A percentile compares a stretch with the other conserved stretches of the same genome.
phyloP scores from a whole-genome alignment of 2,329 filamentous ascomycete genomes.

The Moelleriella libera region DNA sequence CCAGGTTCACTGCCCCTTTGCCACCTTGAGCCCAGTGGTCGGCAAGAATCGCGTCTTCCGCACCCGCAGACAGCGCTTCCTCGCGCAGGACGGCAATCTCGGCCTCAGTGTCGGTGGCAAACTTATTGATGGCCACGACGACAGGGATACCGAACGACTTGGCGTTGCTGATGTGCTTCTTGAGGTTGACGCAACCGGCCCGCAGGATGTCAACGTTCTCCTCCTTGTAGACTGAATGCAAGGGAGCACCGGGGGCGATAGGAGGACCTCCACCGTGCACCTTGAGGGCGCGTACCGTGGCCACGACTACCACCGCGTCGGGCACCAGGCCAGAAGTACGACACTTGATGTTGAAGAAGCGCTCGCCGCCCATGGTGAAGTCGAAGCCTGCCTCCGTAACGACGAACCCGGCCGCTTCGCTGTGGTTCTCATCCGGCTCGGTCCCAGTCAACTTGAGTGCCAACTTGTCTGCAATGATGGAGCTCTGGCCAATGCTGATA shows the following conservation, averaged over 20 bases:
- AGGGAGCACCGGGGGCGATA: conserved; percentile 71
- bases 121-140: conserved; percentile 94
- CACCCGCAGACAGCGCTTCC: conserved; percentile 81
- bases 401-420: conserved; percentile 76
- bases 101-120: conserved; percentile 83
- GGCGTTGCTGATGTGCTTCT: conserved; percentile 89
- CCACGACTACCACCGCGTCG: conserved; percentile 88
- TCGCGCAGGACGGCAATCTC: conserved; percentile 83
- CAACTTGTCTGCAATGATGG: conserved; percentile 86
- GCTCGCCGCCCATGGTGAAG: conserved; percentile 98
- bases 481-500: conserved; percentile 94
- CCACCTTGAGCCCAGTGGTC: conserved; percentile 98
- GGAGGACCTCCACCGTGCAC: conserved; percentile 94
- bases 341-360: conserved; percentile 99
- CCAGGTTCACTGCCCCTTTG: conserved; percentile 76
- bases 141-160: conserved; percentile 83
- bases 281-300: conserved; percentile 90
- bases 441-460: conserved; percentile 92
- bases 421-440: conserved; percentile 76
- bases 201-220: conserved; percentile 90
- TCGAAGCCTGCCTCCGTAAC: conserved; percentile 97
- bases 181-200: conserved; percentile 82
- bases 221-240: conserved; percentile 79
- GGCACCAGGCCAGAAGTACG: conserved; percentile 83
- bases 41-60: conserved; percentile 82